Evolutionary conservation across 23 red algal genomes (phyloP), one percentile per base, ranked within the genome.

Genomic region (Agarophyton chilense): DNA sequence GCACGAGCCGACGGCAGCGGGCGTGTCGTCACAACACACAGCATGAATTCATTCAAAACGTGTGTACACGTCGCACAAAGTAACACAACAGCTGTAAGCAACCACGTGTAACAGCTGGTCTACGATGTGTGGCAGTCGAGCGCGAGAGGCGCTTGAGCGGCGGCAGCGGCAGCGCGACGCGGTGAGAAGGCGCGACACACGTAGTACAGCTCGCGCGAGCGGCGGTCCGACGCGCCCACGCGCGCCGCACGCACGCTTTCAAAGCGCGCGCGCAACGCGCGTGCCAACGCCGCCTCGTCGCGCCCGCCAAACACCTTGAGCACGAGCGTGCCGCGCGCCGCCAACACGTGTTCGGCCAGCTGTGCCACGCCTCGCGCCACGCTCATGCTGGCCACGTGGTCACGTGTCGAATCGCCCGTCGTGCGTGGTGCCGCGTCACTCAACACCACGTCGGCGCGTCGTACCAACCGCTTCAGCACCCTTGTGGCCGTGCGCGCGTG

Each of bases 361-460:
- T 10, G 24, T 10, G 76, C 43, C 45, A 75, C 83, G 21, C 36
- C 77, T 0, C 32, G n/a, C 5, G 84, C 92, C 25, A 89, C 24
- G 4, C 62, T 17, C 53, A 96, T 76, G 49, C 61, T 77, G 22
- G 68, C 58, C n/a, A 49, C 52, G 77, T 92, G 89, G 76, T 96
- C 83, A 1, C 50, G 44, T 25, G 60, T 89, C 2, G 52, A 45
- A 19, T 90, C 72, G 19, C 94, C 94, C 45, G 89, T 92, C 21
- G 94, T 96, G 53, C 49, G 43, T 4, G 94, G 94, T 25, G 89
- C 90, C 83, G 92, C 92, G 68, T 96, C 94, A 54, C 70, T 83
- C 17, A 96, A 21, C 22, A 96, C 76, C 21, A 78, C 88, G 77
- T 96, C 94, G 14, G 87, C 88, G 44, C 44, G 44, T n/a, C n/a